Percentiles rank a stretch among this genome's conserved stretches.
phyloP scores from a whole-genome alignment of 345 rosid genomes.

The Citrus hindsii region DNA sequence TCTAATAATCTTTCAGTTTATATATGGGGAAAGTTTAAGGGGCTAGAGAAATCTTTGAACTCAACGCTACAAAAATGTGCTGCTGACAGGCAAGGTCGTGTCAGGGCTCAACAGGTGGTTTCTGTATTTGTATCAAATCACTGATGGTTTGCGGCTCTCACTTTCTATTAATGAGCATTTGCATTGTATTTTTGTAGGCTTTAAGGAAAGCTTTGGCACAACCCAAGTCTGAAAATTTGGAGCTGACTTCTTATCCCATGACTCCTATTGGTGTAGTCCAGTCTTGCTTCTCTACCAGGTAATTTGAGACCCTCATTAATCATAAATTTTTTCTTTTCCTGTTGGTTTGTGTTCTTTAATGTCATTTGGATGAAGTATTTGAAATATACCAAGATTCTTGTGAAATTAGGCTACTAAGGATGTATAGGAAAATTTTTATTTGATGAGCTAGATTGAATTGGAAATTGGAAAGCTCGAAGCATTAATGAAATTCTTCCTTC shows the following conservation, averaged over 20 bases:
- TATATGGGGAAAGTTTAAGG: conserved; percentile 40
- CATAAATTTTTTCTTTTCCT: neutral
- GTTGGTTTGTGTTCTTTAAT: neutral
- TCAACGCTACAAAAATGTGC: conserved; percentile 58
- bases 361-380: neutral
- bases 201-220: conserved; percentile 64
- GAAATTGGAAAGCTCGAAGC: neutral
- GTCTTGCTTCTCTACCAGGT: conserved; percentile 86
- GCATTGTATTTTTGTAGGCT: conserved; percentile 34
- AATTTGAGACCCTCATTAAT: neutral
- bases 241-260: conserved; percentile 60
- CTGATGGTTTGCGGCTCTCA: neutral
- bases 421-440: neutral
- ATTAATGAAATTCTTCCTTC: neutral
- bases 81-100: conserved; percentile 88
- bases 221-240: conserved; percentile 34
- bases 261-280: conserved; percentile 66
- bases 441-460: neutral
- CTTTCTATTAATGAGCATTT: neutral
- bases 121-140: neutral
- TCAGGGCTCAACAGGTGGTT: conserved; percentile 79
- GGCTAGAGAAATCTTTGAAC: conserved; percentile 60
- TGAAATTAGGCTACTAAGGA: neutral
- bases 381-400: neutral
- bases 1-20: conserved; percentile 34